phyloP scores from a whole-genome alignment of 1,284 basidiomycete genomes.

The Leccinum pseudoinsigne region DNA sequence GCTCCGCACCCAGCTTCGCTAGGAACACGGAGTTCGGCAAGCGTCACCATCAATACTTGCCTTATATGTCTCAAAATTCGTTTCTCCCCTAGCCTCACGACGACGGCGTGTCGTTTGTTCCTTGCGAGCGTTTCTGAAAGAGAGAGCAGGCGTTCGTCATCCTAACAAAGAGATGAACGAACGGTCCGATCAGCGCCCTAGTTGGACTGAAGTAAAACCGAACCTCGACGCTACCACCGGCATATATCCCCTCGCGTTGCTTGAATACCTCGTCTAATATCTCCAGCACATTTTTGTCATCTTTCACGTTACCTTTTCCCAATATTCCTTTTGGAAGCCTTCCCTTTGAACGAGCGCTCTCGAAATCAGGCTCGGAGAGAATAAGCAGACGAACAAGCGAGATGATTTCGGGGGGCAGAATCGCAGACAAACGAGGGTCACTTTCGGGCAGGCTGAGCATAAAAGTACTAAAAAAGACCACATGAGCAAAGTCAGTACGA shows the following conservation, averaged over 20 bases:
- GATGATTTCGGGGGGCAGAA: slow-evolving; percentile 60
- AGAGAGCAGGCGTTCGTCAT: slow-evolving; percentile 51
- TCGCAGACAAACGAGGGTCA: slow-evolving; percentile 39
- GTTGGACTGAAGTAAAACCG: neutral
- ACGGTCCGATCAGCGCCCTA: neutral
- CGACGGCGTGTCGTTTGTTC: slow-evolving; percentile 62
- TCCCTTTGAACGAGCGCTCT: slow-evolving; percentile 60
- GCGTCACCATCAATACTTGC: slow-evolving; percentile 25
- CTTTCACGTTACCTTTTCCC: slow-evolving; percentile 11
- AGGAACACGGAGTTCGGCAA: slow-evolving; percentile 8
- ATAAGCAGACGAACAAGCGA: slow-evolving; percentile 74
- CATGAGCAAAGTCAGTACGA: slow-evolving; percentile 8
- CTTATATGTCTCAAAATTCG: slow-evolving; percentile 53
- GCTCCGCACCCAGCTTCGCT: neutral
- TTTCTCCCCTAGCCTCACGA: slow-evolving; percentile 84
- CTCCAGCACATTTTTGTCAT: slow-evolving; percentile 49
- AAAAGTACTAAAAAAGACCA: slow-evolving; percentile 16
- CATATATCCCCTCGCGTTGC: slow-evolving; percentile 54
- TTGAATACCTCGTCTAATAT: slow-evolving; percentile 51
- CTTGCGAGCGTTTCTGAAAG: slow-evolving; percentile 32
- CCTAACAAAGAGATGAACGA: slow-evolving; percentile 34
- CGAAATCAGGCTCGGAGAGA: slow-evolving; percentile 62
- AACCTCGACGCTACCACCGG: slow-evolving; percentile 26
- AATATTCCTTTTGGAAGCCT: slow-evolving; percentile 77
- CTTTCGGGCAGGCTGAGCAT: slow-evolving; percentile 15